Percentiles rank a stretch among this genome's conserved stretches.
These are phyloP conservation scores for Prunus davidiana DNA, from an alignment of 306 rosid genomes.

Conservation along the genomic window DNA sequence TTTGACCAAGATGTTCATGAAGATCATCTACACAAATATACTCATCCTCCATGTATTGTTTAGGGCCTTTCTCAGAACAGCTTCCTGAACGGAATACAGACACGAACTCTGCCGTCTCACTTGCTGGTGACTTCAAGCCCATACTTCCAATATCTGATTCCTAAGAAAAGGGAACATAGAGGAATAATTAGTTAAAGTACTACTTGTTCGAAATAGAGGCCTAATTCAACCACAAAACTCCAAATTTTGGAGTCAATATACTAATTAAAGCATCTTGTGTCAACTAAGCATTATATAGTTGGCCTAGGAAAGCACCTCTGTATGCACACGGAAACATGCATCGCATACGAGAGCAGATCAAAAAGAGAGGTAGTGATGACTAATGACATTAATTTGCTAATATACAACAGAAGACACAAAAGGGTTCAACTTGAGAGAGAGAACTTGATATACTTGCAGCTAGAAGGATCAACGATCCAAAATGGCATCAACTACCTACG, in stretches of 20 bases:
- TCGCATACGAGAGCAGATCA: not conserved
- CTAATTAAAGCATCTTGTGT: not conserved
- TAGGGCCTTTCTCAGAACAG: conserved; percentile 61
- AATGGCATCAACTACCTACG: not conserved
- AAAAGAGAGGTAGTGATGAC: not conserved
- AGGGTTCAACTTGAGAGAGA: too few relatives aligned
- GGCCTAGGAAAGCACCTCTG: not conserved
- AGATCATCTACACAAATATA: conserved; percentile 47
- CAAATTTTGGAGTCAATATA: not conserved
- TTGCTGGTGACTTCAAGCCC: conserved; percentile 35
- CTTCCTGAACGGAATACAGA: conserved; percentile 51
- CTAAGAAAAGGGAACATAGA: conserved; percentile 26
- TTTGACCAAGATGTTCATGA: conserved; percentile 19
- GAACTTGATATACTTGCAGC: not conserved
- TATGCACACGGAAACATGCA: not conserved
- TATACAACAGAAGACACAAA: too few relatives aligned
- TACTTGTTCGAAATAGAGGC: not conserved
- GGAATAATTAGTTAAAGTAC: not conserved
- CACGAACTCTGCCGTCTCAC: conserved; percentile 37
- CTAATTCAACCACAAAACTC: not conserved
- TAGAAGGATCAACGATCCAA: not conserved
- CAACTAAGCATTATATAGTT: not conserved
- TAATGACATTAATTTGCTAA: not conserved
- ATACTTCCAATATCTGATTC: conserved; percentile 33
- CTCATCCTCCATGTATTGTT: conserved; percentile 72